Evolutionary conservation across 495 filamentous ascomycete genomes (phyloP), one percentile per base, ranked within the genome.

Genomic region (Penicillium parvum): DNA sequence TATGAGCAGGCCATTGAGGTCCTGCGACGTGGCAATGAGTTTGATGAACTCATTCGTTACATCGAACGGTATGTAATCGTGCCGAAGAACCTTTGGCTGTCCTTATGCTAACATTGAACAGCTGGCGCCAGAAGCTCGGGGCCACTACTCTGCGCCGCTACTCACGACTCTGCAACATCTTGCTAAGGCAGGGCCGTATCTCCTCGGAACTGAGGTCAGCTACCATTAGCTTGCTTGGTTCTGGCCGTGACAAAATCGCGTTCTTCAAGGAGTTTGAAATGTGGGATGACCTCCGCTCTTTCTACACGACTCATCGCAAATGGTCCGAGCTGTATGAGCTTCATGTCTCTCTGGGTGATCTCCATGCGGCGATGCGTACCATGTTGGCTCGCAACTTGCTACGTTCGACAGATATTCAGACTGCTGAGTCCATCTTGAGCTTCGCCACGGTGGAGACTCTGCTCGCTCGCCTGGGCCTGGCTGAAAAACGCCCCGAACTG

Each of bases 1-100:
- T 44, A 57, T 17, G 53, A 55, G 4, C 25, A 60, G 39, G 61
- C 55, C 18, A 51, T 45, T n/a, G 73, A 72, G 10, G 61, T 64
- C 18, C 52, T 80, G 20, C 53, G 53, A 0, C 25, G 48, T 28
- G 62, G 52, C 0, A 30, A 43, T 5, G 9, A 43, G 9, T 60
- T 49, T 22, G 43, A 60, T 36, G 29, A 53, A 4, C 21, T 65
- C 1, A 49, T 65, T n/a, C 3, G 17, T 7, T 65, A 64, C 37
- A 17, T 64, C 10, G 20, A 41, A 11, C 17, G 19, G 42, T 45
- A 36, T 19, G 20, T 43, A 36, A n/a, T n/a, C n/a, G n/a, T n/a
- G n/a, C n/a, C n/a, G n/a, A n/a, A n/a, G n/a, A n/a, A n/a, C n/a
- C n/a, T n/a, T n/a, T n/a, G n/a, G n/a, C n/a, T n/a, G n/a, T n/a